Evolutionary conservation across 139 green algal species (phyloP).

Genomic region (Edaphochlamys debaryana): DNA sequence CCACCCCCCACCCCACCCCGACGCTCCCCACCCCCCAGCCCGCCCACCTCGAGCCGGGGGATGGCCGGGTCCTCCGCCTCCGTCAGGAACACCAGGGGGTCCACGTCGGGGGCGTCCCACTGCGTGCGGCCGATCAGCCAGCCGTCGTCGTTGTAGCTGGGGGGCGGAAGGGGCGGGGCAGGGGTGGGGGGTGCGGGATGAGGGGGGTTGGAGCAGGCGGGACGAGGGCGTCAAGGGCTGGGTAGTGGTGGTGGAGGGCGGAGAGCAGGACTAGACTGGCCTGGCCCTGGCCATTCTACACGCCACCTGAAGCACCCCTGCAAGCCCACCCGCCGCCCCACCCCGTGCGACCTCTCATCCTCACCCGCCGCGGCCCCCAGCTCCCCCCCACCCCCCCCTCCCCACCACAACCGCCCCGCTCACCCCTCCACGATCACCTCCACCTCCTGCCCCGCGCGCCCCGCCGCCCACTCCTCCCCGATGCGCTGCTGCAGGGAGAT

Average conservation of each 20-base stretch:
- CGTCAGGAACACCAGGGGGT: slow-evolving; percentile 83
- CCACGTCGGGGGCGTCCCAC: slow-evolving; percentile 76
- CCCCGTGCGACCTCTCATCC: no score
- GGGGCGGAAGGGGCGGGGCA: not conserved
- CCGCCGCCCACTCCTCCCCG: slow-evolving; percentile 68
- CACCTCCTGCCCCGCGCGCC: slow-evolving; percentile 75
- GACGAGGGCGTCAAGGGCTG: not conserved
- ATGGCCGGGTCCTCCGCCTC: slow-evolving; percentile 48
- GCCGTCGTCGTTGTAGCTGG: slow-evolving; percentile 76
- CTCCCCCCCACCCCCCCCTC: slow-evolving; percentile 50
- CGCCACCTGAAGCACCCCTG: no score
- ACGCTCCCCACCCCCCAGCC: not conserved
- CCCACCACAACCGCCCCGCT: slow-evolving; percentile 55
- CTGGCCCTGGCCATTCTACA: no score
- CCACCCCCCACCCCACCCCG: not conserved
- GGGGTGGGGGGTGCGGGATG: no score
- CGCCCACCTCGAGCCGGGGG: slow-evolving; percentile 55
- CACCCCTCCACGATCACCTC: slow-evolving; percentile 78
- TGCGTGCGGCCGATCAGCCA: slow-evolving; percentile 77
- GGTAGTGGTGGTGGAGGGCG: no score
- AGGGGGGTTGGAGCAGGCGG: not conserved
- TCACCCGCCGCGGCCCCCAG: no score
- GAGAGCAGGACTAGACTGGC: no score
- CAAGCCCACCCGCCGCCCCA: no score
- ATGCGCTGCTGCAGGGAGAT: slow-evolving; percentile 82